phyloP scores from a whole-genome alignment of 225 moss, liverwort and hornwort species.

The Takakia lepidozioides region DNA sequence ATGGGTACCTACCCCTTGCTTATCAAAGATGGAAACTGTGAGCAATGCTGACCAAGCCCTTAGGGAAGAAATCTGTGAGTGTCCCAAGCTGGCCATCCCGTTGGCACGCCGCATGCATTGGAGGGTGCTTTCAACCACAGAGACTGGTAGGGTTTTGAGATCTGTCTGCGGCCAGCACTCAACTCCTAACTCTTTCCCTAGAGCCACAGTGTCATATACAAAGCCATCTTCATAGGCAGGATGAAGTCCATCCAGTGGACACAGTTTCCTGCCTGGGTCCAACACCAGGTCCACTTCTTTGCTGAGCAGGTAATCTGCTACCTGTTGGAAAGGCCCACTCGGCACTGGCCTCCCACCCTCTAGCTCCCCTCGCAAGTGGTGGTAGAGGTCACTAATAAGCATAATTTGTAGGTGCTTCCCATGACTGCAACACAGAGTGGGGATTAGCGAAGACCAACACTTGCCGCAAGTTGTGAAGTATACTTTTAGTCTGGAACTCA shows the following conservation, averaged over 20 bases:
- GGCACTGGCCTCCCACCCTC: conserved; percentile 78
- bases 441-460: no score
- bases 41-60: conserved; percentile 69
- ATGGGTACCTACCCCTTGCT: conserved; percentile 49
- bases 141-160: conserved; percentile 36
- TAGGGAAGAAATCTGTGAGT: conserved; percentile 83
- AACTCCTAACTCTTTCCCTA: conserved; percentile 70
- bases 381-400: conserved; percentile 88
- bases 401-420: conserved; percentile 73
- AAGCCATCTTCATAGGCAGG: conserved; percentile 73
- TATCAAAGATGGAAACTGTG: conserved; percentile 65
- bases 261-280: conserved; percentile 34
- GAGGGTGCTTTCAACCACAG: conserved; percentile 63
- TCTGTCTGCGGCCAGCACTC: conserved; percentile 80
- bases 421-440: no score
- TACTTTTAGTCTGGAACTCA: no score
- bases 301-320: conserved; percentile 60
- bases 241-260: conserved; percentile 62
- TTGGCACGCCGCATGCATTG: conserved; percentile 60
- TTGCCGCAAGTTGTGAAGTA: no score
- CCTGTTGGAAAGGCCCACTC: conserved; percentile 74
- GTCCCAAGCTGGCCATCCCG: conserved; percentile 72
- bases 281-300: conserved; percentile 57
- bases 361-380: conserved; percentile 85
- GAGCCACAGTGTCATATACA: conserved; percentile 50